phyloP scores from a whole-genome alignment of 1,139 yeast genomes.

The Suhomyces bribrorum region DNA sequence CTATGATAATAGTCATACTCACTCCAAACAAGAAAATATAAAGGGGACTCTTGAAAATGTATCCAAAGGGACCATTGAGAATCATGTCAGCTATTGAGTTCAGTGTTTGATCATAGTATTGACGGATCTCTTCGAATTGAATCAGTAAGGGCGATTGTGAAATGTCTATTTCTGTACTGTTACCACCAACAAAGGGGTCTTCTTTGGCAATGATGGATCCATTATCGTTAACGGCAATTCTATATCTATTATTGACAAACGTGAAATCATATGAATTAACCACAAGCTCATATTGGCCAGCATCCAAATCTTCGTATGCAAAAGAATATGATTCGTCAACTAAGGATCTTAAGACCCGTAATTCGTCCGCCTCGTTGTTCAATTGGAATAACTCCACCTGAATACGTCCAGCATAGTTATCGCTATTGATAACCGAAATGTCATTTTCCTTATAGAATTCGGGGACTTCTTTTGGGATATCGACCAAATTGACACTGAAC shows the following conservation, averaged over 20 bases:
- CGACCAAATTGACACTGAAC: slow-evolving; percentile 19
- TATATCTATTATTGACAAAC: slow-evolving; percentile 28
- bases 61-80: slow-evolving; percentile 46
- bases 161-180: slow-evolving; percentile 20
- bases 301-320: slow-evolving; percentile 23
- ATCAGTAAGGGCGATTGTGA: slow-evolving; percentile 26
- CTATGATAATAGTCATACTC: slow-evolving; percentile 32
- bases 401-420: slow-evolving; percentile 39
- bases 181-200: slow-evolving; percentile 20
- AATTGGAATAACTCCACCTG: slow-evolving; percentile 28
- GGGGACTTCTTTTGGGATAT: slow-evolving; percentile 27
- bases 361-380: slow-evolving; percentile 11
- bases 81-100: slow-evolving; percentile 38
- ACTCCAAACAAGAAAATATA: slow-evolving; percentile 38
- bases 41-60: slow-evolving; percentile 39
- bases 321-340: slow-evolving; percentile 32
- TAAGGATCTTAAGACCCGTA: slow-evolving; percentile 16
- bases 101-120: slow-evolving; percentile 38
- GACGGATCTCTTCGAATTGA: slow-evolving; percentile 24
- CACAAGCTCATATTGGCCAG: slow-evolving; percentile 38
- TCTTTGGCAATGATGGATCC: slow-evolving; percentile 21
- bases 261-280: slow-evolving; percentile 42
- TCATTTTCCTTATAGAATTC: slow-evolving; percentile 23
- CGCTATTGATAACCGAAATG: slow-evolving; percentile 34
- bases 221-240: slow-evolving; percentile 25